A percentile compares a stretch with the other conserved stretches of the same genome.
phyloP scores from a whole-genome alignment of 768 basidiomycete species.

The Tremella mesenterica region DNA sequence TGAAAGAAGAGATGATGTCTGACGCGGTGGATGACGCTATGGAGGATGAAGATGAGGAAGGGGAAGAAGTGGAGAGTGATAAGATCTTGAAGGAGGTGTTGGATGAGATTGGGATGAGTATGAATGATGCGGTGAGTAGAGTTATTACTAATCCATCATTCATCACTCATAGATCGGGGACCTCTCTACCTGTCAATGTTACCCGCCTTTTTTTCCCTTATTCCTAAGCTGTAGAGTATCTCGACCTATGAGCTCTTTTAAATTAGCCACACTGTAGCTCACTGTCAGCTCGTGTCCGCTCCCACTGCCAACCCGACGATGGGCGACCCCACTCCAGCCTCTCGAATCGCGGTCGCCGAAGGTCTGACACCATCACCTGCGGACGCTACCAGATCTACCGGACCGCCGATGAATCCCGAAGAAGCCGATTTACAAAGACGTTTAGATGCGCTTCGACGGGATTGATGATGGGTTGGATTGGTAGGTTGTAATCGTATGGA shows the following conservation, averaged over 20 bases:
- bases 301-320: slow-evolving; percentile 59
- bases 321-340: slow-evolving; percentile 56
- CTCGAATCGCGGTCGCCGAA: slow-evolving; percentile 72
- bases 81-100: slow-evolving; percentile 90
- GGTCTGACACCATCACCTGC: slow-evolving; percentile 57
- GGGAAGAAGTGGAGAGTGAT: slow-evolving; percentile 92
- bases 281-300: slow-evolving; percentile 65
- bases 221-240: too few species aligned
- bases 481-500: too few species aligned
- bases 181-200: too few species aligned
- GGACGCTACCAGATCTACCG: slow-evolving; percentile 27
- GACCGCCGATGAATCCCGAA: slow-evolving; percentile 52
- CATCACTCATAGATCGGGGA: too few species aligned
- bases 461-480: slow-evolving; percentile 21
- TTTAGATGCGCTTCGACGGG: slow-evolving; percentile 63
- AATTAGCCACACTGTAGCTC: neutral
- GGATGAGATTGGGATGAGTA: slow-evolving; percentile 88
- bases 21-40: slow-evolving; percentile 96
- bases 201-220: too few species aligned
- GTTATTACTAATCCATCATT: neutral
- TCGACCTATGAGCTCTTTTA: too few species aligned
- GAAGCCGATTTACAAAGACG: slow-evolving; percentile 91
- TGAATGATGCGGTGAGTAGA: slow-evolving; percentile 61
- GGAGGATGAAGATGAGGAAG: slow-evolving; percentile 73
- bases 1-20: slow-evolving; percentile 99